phyloP scores from a whole-genome alignment of 352 stramenopile genomes.

The Elongisporangium undulatum region DNA sequence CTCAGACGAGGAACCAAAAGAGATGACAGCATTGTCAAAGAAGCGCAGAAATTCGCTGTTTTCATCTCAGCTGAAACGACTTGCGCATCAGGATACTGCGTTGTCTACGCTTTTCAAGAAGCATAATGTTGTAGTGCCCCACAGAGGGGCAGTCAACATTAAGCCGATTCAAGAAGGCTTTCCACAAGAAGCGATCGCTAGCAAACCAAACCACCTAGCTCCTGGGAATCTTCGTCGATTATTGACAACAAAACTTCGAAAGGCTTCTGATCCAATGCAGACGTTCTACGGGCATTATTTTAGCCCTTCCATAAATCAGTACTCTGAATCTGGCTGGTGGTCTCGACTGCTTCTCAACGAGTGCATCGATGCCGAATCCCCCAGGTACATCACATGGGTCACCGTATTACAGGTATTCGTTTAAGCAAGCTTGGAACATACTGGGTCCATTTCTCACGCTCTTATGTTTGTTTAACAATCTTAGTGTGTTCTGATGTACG shows the following conservation, averaged over 20 bases:
- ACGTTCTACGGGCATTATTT: constrained; percentile 15
- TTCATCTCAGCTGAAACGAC: constrained; percentile 12
- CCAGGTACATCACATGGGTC: constrained; percentile 41
- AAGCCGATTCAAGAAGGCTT: constrained; percentile 2
- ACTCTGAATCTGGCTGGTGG: constrained; percentile 3
- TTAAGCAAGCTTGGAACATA: background rate
- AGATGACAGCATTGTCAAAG: constrained; percentile 1
- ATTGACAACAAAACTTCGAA: constrained; percentile 12
- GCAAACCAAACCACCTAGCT: background rate
- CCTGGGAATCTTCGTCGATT: constrained; percentile 4
- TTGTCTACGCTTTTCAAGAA: constrained; percentile 13
- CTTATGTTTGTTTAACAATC: background rate
- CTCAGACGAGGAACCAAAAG: constrained; percentile 2
- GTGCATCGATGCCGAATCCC: constrained; percentile 52
- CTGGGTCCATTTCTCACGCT: background rate
- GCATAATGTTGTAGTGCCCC: background rate
- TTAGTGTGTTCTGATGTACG: constrained; percentile 19
- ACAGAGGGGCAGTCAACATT: background rate
- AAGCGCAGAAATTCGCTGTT: background rate
- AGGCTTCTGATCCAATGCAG: constrained; percentile 7
- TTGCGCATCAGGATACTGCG: constrained; percentile 15
- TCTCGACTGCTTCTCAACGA: constrained; percentile 15
- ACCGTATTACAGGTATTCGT: constrained; percentile 21
- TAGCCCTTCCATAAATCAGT: background rate
- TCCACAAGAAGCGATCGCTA: background rate